Evolutionary conservation across 2,329 filamentous ascomycete genomes (phyloP).

Genomic region (Diplodia seriata): DNA sequence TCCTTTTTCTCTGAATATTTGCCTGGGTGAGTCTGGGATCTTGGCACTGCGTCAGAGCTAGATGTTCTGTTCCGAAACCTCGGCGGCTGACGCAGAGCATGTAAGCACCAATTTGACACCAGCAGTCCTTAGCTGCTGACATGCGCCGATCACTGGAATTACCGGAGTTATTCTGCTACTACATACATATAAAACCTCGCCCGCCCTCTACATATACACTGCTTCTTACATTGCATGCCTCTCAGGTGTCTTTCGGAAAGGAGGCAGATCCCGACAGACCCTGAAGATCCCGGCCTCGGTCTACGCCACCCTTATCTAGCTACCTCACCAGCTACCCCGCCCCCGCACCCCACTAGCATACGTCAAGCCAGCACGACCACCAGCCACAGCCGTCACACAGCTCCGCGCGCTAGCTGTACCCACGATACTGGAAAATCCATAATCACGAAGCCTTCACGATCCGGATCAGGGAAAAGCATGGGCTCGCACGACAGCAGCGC

Average conservation of each 20-base stretch:
- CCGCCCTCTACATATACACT: neutral
- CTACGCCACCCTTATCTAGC: neutral
- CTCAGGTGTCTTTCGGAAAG: neutral
- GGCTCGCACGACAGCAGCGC: neutral
- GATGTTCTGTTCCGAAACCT: neutral
- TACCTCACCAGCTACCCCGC: constrained; percentile 2
- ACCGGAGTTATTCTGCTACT: neutral
- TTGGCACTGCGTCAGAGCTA: neutral
- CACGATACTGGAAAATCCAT: neutral
- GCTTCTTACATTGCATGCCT: rapidly evolving
- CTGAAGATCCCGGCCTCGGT: neutral
- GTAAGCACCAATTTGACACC: constrained; percentile 4
- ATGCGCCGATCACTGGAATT: neutral
- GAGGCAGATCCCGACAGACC: neutral
- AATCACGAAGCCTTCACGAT: neutral
- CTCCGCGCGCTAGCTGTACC: neutral
- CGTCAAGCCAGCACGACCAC: neutral
- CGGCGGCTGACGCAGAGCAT: neutral
- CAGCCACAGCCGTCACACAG: neutral
- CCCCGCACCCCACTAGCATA: constrained; percentile 17
- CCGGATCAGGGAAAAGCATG: neutral
- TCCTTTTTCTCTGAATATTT: neutral
- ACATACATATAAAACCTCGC: neutral
- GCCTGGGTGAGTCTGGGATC: neutral
- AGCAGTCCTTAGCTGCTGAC: constrained; percentile 10